Evolutionary conservation across 2,329 filamentous ascomycete genomes (phyloP), one percentile per base, ranked within the genome.

Genomic region (Diaporthe capsici): DNA sequence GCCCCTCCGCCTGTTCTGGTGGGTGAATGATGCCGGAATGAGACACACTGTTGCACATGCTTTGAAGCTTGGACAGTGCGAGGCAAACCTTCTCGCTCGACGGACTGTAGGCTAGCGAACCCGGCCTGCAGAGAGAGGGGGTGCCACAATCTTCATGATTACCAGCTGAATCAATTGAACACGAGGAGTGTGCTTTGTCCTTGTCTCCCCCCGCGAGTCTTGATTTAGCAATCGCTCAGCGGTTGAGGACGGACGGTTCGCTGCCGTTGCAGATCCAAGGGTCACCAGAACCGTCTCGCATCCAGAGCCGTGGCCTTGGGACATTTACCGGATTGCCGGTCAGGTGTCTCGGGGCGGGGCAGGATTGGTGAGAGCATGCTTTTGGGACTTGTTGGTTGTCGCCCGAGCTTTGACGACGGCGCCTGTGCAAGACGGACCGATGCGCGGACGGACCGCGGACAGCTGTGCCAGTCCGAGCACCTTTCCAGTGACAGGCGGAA

Each of bases 31-130:
- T 70, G 49, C 65, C 65, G 34, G 65, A 55, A 70, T 55, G 65
- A 70, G 65, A 70, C 47, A 70, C 49, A 70, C 3, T 70, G 65
- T 70, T 49, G 65, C 65, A 70, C 65, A 70, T 51, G 42, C 65
- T 22, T 28, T 42, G 34, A 55, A 55, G 65, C 47, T 70, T 70
- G 34, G n/a, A 70, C 49, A 55, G 65, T 70, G 65, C 49, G 65
- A 39, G 34, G 65, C 65, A 53, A 68, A 37, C 65, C 47, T 68
- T 68, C 28, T 53, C 47, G 20, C 47, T 37, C 44, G 7, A 25
- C 31, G 31, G 63, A 28, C 31, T 39, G 47, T 28, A 70, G 34
- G n/a, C 31, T 53, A 55, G 65, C 65, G 47, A 70, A 25, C 47
- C 47, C 47, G 47, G 20, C 49, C 13, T 55, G 65, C 31, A 70